Base-by-base conservation (phyloP, 2,329 filamentous ascomycete species). In the Elsinoe australis region DNA sequence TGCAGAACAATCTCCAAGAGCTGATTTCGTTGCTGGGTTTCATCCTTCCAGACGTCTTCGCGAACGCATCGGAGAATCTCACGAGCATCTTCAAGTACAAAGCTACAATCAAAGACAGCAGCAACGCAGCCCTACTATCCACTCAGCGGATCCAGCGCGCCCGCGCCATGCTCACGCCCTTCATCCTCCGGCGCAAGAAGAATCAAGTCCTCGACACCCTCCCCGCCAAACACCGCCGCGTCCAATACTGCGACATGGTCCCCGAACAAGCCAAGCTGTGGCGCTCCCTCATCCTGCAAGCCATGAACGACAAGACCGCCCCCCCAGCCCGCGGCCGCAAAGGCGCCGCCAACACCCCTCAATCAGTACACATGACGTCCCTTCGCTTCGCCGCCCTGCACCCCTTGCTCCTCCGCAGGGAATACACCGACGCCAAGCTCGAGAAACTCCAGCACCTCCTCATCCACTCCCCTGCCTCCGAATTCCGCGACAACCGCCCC, bases 1-100 rank as follows among this genome's bases (percentile, higher is more conserved):
- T 98, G 1, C 87, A 94, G 64, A 94, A 98, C 68, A 96, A 96
- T 62, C 72, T 98, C 15, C 83, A 90, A 61, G 92, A 98, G 67
- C 79, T 98, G 59, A 83, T 88, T 32, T 85, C 88, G 2, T 77
- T 98, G 10, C 76, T 98, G 9, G 87, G 83, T n/a, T 96, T 98
- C 61, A 88, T 98, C 59, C 83, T 96, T 65, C 92, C 92, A 0
- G 70, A 78, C 5, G 76, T 96, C 28, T 98, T 98, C 63, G 33
- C 38, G 1, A 77, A 82, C 28, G 80, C 83, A 54, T 80, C 84
- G 57, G 82, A 92, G 6, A 80, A 89, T 52, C 74, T 98, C n/a
- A 75, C 83, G 50, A 83, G 81, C 46, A 84, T 96, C 39, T 98
- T 98, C 69, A 87, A 87, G 56, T 85, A 94, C 61, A 95, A 94